Percentiles rank a stretch among this genome's conserved stretches.
Conservation (phyloP, 768 basidiomycete genomes). For the Rhodotorula graminis region DNA sequence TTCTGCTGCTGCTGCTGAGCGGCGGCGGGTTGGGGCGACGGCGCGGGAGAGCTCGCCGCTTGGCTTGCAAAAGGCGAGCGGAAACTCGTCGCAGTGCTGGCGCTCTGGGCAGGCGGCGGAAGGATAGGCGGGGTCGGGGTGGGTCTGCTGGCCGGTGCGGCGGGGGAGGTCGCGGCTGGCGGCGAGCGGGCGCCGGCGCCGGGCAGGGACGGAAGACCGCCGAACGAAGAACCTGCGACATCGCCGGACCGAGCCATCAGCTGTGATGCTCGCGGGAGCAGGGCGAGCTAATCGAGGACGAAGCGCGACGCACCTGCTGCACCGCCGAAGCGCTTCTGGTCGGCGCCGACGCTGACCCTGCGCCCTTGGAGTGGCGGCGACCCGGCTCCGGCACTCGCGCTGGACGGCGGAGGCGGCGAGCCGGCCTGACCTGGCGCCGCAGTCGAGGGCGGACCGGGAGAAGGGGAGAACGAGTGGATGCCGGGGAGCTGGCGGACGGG, state of each 20-base stretch:
- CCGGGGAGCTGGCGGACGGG: constrained; percentile 24
- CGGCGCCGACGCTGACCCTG: background rate
- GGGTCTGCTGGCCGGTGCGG: background rate
- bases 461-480: constrained; percentile 21
- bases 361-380: background rate
- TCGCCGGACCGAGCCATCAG: too few species aligned
- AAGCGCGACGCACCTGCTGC: background rate
- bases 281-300: background rate
- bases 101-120: background rate
- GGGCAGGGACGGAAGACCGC: background rate
- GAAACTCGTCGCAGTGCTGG: background rate
- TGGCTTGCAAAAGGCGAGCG: background rate
- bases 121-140: background rate
- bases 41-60: background rate
- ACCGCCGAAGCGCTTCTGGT: background rate
- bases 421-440: background rate
- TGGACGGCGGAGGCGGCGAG: background rate
- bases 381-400: background rate
- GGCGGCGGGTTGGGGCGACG: background rate
- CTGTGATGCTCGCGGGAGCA: background rate
- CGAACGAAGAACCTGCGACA: too few species aligned
- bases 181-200: background rate
- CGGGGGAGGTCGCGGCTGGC: background rate
- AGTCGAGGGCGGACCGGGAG: background rate
- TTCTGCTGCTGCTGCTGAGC: background rate